These are phyloP conservation scores for Fraxinus americana DNA, from an alignment of 257 asterid species.

Conservation along the genomic window DNA sequence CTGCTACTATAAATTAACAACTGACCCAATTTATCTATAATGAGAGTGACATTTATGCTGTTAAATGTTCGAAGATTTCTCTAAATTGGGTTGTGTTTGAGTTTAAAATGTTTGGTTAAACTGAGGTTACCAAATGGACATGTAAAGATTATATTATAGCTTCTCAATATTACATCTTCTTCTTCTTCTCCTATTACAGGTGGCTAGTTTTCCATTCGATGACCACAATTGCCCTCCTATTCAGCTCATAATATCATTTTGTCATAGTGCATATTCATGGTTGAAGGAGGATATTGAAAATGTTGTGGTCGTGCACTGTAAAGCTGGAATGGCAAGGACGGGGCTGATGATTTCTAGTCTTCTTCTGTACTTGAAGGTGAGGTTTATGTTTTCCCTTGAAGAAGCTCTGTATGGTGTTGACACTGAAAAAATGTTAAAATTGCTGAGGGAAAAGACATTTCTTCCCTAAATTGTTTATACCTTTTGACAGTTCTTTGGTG, in stretches of 20 bases:
- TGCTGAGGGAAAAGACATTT: neutral
- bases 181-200: conserved; percentile 47
- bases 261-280: conserved; percentile 99
- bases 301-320: conserved; percentile 98
- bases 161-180: conserved; percentile 7
- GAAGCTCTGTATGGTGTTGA: neutral
- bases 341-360: conserved; percentile 99
- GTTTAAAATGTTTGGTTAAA: conserved; percentile 8
- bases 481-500: conserved; percentile 4
- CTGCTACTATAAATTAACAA: neutral
- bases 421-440: neutral
- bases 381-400: conserved; percentile 10
- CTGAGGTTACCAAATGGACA: neutral
- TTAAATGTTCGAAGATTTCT: neutral
- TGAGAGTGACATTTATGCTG: neutral
- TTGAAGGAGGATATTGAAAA: conserved; percentile 97
- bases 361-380: conserved; percentile 82
- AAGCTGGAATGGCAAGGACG: conserved; percentile 99
- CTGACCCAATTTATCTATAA: neutral
- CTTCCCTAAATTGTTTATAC: neutral
- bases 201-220: conserved; percentile 95
- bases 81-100: conserved; percentile 2
- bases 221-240: conserved; percentile 98
- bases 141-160: conserved; percentile 9
- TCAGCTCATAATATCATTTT: conserved; percentile 86